These are phyloP conservation scores for Spathaspora sp. DNA, from an alignment of 1,139 yeast genomes.

Conservation along the genomic window DNA sequence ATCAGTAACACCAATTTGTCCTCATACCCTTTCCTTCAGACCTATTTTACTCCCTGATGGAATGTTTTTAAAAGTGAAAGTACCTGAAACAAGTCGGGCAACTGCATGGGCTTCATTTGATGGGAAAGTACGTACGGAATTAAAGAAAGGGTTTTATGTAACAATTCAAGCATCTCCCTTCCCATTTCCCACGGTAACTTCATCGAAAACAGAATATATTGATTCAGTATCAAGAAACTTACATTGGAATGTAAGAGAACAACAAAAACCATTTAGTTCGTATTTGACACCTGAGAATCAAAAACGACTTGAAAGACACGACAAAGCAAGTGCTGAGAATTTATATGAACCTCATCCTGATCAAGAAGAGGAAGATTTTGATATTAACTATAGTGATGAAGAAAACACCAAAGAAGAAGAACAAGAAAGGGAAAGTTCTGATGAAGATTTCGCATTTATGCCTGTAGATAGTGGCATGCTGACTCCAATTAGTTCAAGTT, in stretches of 20 bases:
- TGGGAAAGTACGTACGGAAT: slow-evolving; percentile 74
- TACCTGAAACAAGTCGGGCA: slow-evolving; percentile 65
- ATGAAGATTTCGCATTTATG: slow-evolving; percentile 20
- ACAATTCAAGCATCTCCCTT: slow-evolving; percentile 75
- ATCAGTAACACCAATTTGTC: slow-evolving; percentile 89
- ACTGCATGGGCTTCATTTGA: slow-evolving; percentile 93
- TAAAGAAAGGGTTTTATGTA: slow-evolving; percentile 72
- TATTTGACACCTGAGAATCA: slow-evolving; percentile 13
- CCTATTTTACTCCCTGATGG: slow-evolving; percentile 87
- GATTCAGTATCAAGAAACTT: slow-evolving; percentile 81
- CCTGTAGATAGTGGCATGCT: slow-evolving; percentile 26
- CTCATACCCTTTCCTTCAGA: slow-evolving; percentile 84
- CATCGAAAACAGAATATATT: slow-evolving; percentile 74
- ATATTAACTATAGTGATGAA: slow-evolving; percentile 28
- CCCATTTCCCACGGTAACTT: slow-evolving; percentile 83
- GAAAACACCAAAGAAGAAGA: slow-evolving; percentile 13
- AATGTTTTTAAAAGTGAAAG: slow-evolving; percentile 73
- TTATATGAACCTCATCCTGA: slow-evolving; percentile 6
- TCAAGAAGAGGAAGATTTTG: slow-evolving; percentile 25
- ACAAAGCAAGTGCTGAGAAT: slow-evolving; percentile 17
- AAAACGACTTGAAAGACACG: slow-evolving; percentile 3
- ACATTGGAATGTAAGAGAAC: slow-evolving; percentile 85
- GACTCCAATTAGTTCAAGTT: slow-evolving; percentile 30
- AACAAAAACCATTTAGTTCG: slow-evolving; percentile 65
- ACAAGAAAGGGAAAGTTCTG: slow-evolving; percentile 11